Base-by-base conservation (phyloP, 2,329 filamentous ascomycete genomes). In the Xylariomycetidae sp. region DNA sequence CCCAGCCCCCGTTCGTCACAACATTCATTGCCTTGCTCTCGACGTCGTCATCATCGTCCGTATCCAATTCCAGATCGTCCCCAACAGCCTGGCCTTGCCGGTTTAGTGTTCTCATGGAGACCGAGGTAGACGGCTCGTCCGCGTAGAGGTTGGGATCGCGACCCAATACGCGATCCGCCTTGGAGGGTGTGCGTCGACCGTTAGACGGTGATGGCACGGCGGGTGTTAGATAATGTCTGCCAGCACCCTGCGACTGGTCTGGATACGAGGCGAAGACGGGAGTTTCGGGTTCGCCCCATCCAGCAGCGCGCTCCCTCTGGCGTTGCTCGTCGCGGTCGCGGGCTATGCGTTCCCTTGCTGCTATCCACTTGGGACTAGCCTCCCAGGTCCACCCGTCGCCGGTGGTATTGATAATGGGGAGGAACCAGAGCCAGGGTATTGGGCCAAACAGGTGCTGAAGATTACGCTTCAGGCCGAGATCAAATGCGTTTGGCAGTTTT, bases 331-430 rank as follows among this genome's bases (percentile, higher is more conserved):
- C 67, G 28, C 78, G 64, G 40, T 82, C 76, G 8, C 52, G 46
- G 4, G 66, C 63, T n/a, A 88, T 68, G 14, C 66, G 66, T 5
- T 88, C 80, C 27, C 81, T 70, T 4, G 82, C 84, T 22, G 81
- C 78, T 3, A 85, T 43, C 85, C 92, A 98, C 45, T 77, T 78
- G 1, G 77, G 72, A 52, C 80, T 94, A 1, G 89, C 76, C 51
- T 96, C 88, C 92, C 92, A 98, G 27, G 71, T 73, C 90, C 90
- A 98, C 15, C 92, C 92, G 57, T 98, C 87, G 20, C 90, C 90
- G 0, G 79, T 85, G 2, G 88, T 94, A 53, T 85, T 97, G 58
- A 76, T 79, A 28, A 97, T 66, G 0, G 92, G 92, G 2, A 97
- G 41, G 17, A 71, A 64, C 90, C 92, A 97, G 7, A 92, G 67